Evolutionary conservation across 73 alveolate species (phyloP), one percentile per base, ranked within the genome.

Genomic region (Paramecium caudatum): DNA sequence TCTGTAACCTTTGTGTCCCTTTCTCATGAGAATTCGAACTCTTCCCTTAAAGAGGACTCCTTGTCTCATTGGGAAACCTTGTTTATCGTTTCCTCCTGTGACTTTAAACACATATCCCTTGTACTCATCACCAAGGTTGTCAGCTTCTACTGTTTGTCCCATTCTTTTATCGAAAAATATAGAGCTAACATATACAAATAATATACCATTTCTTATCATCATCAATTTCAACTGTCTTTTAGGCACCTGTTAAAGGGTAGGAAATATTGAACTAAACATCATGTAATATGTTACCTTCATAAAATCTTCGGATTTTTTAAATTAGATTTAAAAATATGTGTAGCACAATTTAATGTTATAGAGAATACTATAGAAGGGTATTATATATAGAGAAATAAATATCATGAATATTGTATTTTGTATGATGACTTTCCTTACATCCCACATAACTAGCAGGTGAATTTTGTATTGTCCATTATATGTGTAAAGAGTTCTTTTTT

Each of bases 51-150:
- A 90, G 87, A 96, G 91, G 86, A 96, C 97, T 21, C 99, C 99
- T 83, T 96, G 94, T 93, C 96, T 96, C 99, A 96, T 96, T 47
- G 99, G 96, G 97, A 96, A 96, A 16, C 99, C 98, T 91, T 96
- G 94, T 92, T 96, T 95, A 82, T 95, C 98, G 90, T 95, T 95
- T 27, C 99, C 99, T 33, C 99, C 99, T 30, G 98, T 92, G 46
- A 96, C 95, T 93, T 91, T 96, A 92, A 96, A 96, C 86, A 94
- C 92, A 92, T 95, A 96, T 61, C 98, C 99, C 78, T 96, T 96
- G 91, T 49, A 96, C 68, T 92, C 93, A 12, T 96, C 99, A 30
- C 98, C 97, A 43, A 96, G 87, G 87, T 82, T 82, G 61, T 91
- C 97, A 9, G 97, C 98, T 82, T 95, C 98, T 82, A 96, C 94